Evolutionary conservation across 2,329 filamentous ascomycete species (phyloP), one percentile per base, ranked within the genome.

Genomic region (Sclerotinia sclerotiorum): DNA sequence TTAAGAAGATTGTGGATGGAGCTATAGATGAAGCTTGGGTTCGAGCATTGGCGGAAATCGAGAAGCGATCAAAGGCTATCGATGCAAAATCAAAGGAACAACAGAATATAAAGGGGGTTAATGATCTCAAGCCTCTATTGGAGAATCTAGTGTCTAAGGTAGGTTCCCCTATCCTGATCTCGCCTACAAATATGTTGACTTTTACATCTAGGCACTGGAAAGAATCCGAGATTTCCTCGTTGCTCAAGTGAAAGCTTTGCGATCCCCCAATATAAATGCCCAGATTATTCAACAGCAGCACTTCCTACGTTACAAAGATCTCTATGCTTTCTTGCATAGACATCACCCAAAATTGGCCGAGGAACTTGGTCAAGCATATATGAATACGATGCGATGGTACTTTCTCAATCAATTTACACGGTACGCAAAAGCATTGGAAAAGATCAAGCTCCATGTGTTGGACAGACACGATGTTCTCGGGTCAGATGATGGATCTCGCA

Each of bases 311-410:
- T 97, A 93, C 81, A 97, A 92, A 78, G 93, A 97, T 46, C 82
- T 97, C 0, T 99, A 90, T 79, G 84, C 87, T 7, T 99, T 98
- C 76, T 84, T 99, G 44, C 88, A 92, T 69, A 89, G 87, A 73
- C 90, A 94, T 72, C 93, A 98, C 75, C 83, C 90, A 1, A 84
- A 87, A n/a, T 86, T 99, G 7, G 93, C 92, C 11, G 90, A 94
- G 65, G 92, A 99, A 79, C 97, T 99, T 72, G 89, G 89, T 11
- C 90, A 93, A 77, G 95, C 96, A 4, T 99, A 99, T 76, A 90
- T 96, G 81, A 97, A 97, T 78, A 99, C 96, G 0, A 99, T 99
- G 93, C 88, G 93, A 65, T 99, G 95, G 95, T 99, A 99, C 77
- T 98, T 98, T 77, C 81, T 90, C 65, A 95, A 91, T 72, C 92